phyloP scores from a whole-genome alignment of 148 eudicot species.

The Vaccinium myrtillus region DNA sequence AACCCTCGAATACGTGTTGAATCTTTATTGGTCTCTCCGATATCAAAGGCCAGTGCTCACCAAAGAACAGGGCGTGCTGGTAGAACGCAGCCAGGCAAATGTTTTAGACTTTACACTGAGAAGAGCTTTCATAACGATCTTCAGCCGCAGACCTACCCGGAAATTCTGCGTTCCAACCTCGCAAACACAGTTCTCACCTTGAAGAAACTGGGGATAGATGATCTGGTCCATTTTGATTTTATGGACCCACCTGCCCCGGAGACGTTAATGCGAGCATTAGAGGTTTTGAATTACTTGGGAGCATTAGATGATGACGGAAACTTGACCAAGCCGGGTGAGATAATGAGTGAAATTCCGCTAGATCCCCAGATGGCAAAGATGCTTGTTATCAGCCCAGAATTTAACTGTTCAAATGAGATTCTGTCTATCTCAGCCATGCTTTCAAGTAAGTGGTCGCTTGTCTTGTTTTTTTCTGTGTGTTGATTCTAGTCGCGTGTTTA shows the following conservation, averaged over 20 bases:
- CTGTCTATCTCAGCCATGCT: conserved; percentile 94
- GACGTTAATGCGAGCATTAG: conserved; percentile 85
- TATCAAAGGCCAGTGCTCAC: conserved; percentile 77
- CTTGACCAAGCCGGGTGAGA: conserved; percentile 70
- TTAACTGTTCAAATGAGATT: conserved; percentile 79
- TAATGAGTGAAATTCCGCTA: conserved; percentile 84
- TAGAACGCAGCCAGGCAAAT: conserved; percentile 77
- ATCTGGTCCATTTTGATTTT: conserved; percentile 89
- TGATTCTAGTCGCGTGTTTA: conserved; percentile 17
- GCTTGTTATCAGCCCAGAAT: conserved; percentile 78
- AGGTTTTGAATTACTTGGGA: conserved; percentile 80
- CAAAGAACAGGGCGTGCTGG: conserved; percentile 86
- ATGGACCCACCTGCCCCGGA: conserved; percentile 98
- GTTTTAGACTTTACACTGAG: conserved; percentile 71
- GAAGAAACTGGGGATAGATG: conserved; percentile 91
- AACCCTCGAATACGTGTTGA: conserved; percentile 75
- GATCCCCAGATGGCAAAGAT: conserved; percentile 91
- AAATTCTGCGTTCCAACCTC: conserved; percentile 78
- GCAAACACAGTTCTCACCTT: conserved; percentile 84
- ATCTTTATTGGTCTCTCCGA: conserved; percentile 74
- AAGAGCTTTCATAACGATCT: conserved; percentile 78
- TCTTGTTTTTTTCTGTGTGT: background rate
- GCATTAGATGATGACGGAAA: conserved; percentile 88
- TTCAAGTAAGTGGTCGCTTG: conserved; percentile 48
- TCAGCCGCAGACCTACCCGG: conserved; percentile 85